These are phyloP conservation scores for Pseudogymnoascus pannorum DNA, from an alignment of 2,329 filamentous ascomycete genomes.

Conservation along the genomic window DNA sequence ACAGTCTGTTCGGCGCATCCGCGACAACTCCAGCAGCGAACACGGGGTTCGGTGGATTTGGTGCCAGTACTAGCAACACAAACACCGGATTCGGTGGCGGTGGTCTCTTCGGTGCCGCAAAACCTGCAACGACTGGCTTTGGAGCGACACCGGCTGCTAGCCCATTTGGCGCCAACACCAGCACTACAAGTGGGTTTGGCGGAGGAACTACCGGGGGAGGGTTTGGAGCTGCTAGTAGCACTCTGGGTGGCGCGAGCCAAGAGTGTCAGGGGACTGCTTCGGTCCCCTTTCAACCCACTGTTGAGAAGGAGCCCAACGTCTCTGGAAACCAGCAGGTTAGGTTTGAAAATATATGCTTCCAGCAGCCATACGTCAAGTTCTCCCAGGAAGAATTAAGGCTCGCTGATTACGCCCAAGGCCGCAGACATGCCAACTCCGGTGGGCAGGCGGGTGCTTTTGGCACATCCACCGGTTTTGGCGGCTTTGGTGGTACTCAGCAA, in stretches of 20 bases:
- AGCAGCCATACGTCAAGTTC: constrained; percentile 77
- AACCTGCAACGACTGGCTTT: constrained; percentile 27
- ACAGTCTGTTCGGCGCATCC: constrained; percentile 45
- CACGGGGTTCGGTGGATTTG: constrained; percentile 37
- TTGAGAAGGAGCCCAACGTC: constrained; percentile 63
- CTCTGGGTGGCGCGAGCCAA: constrained; percentile 41
- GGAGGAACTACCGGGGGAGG: constrained; percentile 34
- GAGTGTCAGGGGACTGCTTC: constrained; percentile 63
- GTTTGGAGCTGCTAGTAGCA: constrained; percentile 36
- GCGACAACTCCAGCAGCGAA: constrained; percentile 28
- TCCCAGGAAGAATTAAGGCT: constrained; percentile 79
- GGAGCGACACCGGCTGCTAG: constrained; percentile 23
- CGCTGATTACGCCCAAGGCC: constrained; percentile 81
- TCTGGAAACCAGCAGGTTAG: constrained; percentile 47
- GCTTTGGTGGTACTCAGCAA: constrained; percentile 34
- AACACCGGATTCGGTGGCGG: constrained; percentile 19
- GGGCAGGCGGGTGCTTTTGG: constrained; percentile 81
- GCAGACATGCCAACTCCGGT: constrained; percentile 73
- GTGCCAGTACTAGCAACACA: constrained; percentile 29
- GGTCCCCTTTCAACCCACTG: constrained; percentile 59
- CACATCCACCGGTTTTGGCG: constrained; percentile 49
- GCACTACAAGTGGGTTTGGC: constrained; percentile 31
- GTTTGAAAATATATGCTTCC: constrained; percentile 74
- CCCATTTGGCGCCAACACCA: constrained; percentile 23
- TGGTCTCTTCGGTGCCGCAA: constrained; percentile 24